Conservation (phyloP, 495 filamentous ascomycete species). For the Hypoxylon fuscum region DNA sequence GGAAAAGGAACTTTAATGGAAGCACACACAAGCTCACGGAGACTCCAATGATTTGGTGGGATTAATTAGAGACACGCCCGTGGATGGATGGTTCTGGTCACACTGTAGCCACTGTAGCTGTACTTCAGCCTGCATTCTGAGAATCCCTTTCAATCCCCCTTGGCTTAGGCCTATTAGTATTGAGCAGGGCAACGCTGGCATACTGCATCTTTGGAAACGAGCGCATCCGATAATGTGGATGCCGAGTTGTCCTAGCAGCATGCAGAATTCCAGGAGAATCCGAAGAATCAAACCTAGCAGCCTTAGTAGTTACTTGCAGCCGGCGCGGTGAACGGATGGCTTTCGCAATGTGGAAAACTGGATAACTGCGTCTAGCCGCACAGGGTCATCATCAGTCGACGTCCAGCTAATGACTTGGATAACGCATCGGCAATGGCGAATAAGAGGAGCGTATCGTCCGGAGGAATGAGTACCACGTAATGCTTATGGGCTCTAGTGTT, state of each 20-base stretch:
- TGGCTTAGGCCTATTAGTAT: neutral
- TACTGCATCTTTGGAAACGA: conserved; percentile 36
- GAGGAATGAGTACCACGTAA: conserved; percentile 40
- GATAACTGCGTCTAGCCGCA: conserved; percentile 42
- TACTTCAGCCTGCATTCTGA: conserved; percentile 1
- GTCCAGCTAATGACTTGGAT: conserved; percentile 32
- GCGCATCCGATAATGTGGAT: conserved; percentile 39
- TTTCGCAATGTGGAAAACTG: conserved; percentile 27
- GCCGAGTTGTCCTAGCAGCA: conserved; percentile 34
- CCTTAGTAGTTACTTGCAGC: conserved; percentile 10
- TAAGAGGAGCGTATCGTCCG: conserved; percentile 7
- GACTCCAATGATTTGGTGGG: conserved; percentile 10
- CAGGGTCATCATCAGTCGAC: conserved; percentile 15
- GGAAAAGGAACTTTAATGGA: conserved; percentile 39
- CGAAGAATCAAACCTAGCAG: conserved; percentile 11
- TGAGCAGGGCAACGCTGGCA: conserved; percentile 13
- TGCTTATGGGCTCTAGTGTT: conserved; percentile 34
- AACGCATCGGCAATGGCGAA: conserved; percentile 33
- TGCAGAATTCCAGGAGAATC: conserved; percentile 36
- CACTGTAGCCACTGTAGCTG: no score
- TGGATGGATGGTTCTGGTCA: neutral
- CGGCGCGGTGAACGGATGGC: conserved; percentile 14
- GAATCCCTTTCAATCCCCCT: conserved; percentile 25
- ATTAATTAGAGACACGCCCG: conserved; percentile 16
- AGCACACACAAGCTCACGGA: conserved; percentile 15